Evolutionary conservation across 2,329 filamentous ascomycete species (phyloP).

Genomic region (Colletotrichum nymphaeae): DNA sequence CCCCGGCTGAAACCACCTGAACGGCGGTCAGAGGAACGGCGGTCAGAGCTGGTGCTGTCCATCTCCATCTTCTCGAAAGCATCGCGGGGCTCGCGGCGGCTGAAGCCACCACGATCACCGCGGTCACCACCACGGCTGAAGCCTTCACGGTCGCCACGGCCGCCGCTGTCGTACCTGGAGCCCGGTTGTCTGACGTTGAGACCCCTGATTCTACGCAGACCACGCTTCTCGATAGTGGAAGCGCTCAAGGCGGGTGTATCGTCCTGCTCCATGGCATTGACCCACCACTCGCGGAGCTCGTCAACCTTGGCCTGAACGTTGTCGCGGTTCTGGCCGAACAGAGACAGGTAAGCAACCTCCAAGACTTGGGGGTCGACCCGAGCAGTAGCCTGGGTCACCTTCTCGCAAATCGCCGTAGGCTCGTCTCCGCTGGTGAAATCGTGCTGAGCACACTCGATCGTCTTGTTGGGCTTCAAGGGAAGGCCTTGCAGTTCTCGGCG

Average conservation of each 20-base stretch:
- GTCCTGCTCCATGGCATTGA: conserved; percentile 62
- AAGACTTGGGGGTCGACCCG: conserved; percentile 44
- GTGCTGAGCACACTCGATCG: conserved; percentile 62
- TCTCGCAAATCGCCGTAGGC: conserved; percentile 45
- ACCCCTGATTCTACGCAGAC: conserved; percentile 43
- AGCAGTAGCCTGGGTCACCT: conserved; percentile 49
- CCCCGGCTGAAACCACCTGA: conserved; percentile 23
- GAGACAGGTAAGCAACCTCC: conserved; percentile 63
- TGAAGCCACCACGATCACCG: conserved; percentile 26
- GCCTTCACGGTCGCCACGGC: background rate
- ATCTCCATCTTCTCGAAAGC: conserved; percentile 38
- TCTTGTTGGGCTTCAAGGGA: conserved; percentile 67
- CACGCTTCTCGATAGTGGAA: conserved; percentile 40
- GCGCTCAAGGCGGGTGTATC: conserved; percentile 42
- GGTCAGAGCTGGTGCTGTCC: background rate
- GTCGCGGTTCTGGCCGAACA: conserved; percentile 63
- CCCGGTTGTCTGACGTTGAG: conserved; percentile 46
- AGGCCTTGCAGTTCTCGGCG: conserved; percentile 66
- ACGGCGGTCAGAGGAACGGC: conserved; percentile 16
- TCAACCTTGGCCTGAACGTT: conserved; percentile 53
- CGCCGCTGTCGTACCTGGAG: background rate
- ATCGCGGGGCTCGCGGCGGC: conserved; percentile 35
- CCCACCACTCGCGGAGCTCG: conserved; percentile 65
- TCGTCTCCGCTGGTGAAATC: conserved; percentile 51
- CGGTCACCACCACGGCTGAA: conserved; percentile 27